phyloP scores from a whole-genome alignment of 441 rosid species.

The Manihot esculenta region DNA sequence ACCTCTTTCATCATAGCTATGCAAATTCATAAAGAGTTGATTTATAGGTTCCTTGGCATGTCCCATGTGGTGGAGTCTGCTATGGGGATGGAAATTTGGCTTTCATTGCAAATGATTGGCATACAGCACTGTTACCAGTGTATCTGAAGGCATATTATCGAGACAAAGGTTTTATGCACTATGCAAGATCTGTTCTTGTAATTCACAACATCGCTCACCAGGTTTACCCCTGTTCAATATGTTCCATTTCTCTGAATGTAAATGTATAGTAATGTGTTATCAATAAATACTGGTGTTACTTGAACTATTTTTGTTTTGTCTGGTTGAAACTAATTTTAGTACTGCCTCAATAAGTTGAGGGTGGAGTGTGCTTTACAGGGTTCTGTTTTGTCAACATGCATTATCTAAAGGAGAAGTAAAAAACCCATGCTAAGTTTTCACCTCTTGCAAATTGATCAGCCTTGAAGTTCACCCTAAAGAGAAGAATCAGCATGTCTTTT shows the following conservation, averaged over 20 bases:
- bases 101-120: conserved; percentile 98
- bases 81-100: conserved; percentile 97
- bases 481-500: neutral
- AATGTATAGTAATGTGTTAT: neutral
- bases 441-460: neutral
- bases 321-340: neutral
- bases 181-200: conserved; percentile 72
- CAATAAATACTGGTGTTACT: neutral
- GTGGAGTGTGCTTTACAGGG: neutral
- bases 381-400: neutral
- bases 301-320: neutral
- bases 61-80: conserved; percentile 94
- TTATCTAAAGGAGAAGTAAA: neutral
- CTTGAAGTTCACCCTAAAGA: neutral
- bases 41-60: conserved; percentile 87
- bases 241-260: conserved; percentile 10
- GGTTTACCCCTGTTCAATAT: conserved; percentile 42
- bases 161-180: conserved; percentile 80
- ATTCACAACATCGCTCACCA: conserved; percentile 97
- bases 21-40: conserved; percentile 5
- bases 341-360: neutral
- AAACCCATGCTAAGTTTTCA: neutral
- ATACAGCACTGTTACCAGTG: conserved; percentile 86
- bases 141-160: conserved; percentile 88
- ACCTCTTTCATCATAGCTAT: neutral